Evolutionary conservation across 768 basidiomycete species (phyloP).

Genomic region (Glaciozyma antarctica): DNA sequence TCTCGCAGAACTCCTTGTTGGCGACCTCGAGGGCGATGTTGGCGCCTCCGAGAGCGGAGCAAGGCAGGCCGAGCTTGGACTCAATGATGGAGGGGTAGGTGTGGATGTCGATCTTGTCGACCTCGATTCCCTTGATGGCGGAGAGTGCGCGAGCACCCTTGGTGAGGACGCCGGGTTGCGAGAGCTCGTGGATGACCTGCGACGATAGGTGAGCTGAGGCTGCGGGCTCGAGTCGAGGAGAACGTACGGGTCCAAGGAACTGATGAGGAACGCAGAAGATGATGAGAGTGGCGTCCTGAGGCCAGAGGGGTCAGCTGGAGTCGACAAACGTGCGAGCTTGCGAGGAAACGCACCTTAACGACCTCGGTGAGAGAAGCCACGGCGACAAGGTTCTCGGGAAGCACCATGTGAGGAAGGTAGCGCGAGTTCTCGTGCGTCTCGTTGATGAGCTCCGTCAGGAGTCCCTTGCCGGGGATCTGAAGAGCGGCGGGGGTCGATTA

Average conservation of each 20-base stretch:
- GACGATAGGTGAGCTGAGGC: conserved; percentile 34
- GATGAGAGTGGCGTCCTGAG: conserved; percentile 42
- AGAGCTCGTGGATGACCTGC: conserved; percentile 39
- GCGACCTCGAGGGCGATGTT: conserved; percentile 45
- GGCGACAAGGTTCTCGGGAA: conserved; percentile 40
- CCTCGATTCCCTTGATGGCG: conserved; percentile 44
- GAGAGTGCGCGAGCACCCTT: conserved; percentile 42
- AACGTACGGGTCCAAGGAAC: conserved; percentile 25
- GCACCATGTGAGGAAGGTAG: conserved; percentile 40
- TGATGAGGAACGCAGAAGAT: conserved; percentile 46
- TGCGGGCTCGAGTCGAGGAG: not conserved
- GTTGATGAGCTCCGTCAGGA: conserved; percentile 45
- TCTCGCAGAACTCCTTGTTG: conserved; percentile 43
- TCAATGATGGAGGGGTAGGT: conserved; percentile 44
- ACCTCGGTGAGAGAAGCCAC: conserved; percentile 34
- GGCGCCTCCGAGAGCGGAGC: conserved; percentile 43
- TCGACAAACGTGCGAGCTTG: not conserved
- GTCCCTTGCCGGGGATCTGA: conserved; percentile 30
- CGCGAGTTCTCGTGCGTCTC: conserved; percentile 42
- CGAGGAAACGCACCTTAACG: conserved; percentile 42
- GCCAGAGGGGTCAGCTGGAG: not conserved
- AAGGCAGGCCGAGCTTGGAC: conserved; percentile 40
- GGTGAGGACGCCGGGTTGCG: conserved; percentile 38
- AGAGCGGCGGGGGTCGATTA: too few relatives aligned
- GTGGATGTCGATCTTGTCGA: conserved; percentile 41